Base-by-base conservation (phyloP, 805 yeast genomes). In the Candida railenensis region DNA sequence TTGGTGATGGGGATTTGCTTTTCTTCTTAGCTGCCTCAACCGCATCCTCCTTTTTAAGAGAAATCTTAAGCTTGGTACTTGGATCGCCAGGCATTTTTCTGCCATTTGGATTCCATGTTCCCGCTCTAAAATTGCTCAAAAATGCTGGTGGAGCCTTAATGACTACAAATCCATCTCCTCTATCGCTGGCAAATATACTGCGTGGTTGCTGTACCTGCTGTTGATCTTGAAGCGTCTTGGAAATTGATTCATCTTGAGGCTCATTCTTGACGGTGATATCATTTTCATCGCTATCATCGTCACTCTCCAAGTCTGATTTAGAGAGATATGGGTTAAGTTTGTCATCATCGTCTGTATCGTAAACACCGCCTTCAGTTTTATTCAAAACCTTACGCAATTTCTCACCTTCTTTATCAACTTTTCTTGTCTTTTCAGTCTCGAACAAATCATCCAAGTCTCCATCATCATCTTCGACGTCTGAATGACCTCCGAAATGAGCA, bases 371-470 rank as follows among this genome's bases (percentile, higher is more conserved):
- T 63, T 92, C 97, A 25, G 92, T 82, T 55, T 89, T 85, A 52
- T 85, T 82, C 56, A 94, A 75, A 1, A 94, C 90, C 63, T 87
- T 87, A 55, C 89, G 82, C 49, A 92, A 78, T 61, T 85, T 86
- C 59, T 83, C 85, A 54, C 98, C 97, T 63, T 89, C 97, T 59
- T 87, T 89, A 65, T 91, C 96, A 40, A 90, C 87, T 58, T 82
- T 83, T 61, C 89, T 82, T 14, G 72, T 58, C 54, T 70, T 69
- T 53, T 69, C 76, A 22, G 83, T 81, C 48, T 81, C 87, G 54
- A 85, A 85, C 46, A 85, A 65, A 52, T 88, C 96, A 56, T 85
- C 89, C 48, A 82, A 70, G 37, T 80, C 82, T 37, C 81, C 85
- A 33, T 80, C 83, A 44, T 81, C 86, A n/a, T 72, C 83, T 14